These are phyloP conservation scores for Aphanomyces cochlioides DNA, from an alignment of 352 stramenopile genomes.

Conservation along the genomic window DNA sequence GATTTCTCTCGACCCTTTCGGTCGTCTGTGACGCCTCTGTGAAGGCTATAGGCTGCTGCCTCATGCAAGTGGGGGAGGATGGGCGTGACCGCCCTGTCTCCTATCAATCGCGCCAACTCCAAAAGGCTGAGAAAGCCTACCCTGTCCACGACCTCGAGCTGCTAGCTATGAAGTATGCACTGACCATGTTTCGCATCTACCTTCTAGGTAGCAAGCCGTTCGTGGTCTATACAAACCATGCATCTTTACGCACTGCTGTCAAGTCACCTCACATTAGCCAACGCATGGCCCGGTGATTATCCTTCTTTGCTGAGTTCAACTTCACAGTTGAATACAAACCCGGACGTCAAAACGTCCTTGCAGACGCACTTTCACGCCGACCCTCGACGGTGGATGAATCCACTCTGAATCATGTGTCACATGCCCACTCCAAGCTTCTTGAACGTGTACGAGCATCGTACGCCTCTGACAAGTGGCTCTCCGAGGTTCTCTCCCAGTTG, in stretches of 20 bases:
- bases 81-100: conserved; percentile 31
- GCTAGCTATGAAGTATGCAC: not conserved
- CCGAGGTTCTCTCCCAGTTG: not conserved
- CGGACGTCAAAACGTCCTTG: not conserved
- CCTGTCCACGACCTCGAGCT: conserved; percentile 22
- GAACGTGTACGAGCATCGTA: not conserved
- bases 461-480: not conserved
- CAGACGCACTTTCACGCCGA: not conserved
- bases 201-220: not conserved
- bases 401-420: not conserved
- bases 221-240: not conserved
- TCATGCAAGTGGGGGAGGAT: conserved; percentile 31
- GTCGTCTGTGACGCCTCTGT: conserved; percentile 35
- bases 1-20: conserved; percentile 18
- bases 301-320: not conserved
- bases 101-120: conserved; percentile 36
- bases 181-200: not conserved
- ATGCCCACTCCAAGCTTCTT: not conserved
- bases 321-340: not conserved
- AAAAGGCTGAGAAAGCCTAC: conserved; percentile 33
- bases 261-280: not conserved
- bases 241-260: not conserved
- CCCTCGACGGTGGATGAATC: not conserved
- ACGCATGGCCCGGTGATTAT: not conserved
- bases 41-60: conserved; percentile 33